A percentile compares a stretch with the other conserved stretches of the same genome.
These are phyloP conservation scores for Chaetomium tenue DNA, from an alignment of 495 filamentous ascomycete species.

Conservation along the genomic window DNA sequence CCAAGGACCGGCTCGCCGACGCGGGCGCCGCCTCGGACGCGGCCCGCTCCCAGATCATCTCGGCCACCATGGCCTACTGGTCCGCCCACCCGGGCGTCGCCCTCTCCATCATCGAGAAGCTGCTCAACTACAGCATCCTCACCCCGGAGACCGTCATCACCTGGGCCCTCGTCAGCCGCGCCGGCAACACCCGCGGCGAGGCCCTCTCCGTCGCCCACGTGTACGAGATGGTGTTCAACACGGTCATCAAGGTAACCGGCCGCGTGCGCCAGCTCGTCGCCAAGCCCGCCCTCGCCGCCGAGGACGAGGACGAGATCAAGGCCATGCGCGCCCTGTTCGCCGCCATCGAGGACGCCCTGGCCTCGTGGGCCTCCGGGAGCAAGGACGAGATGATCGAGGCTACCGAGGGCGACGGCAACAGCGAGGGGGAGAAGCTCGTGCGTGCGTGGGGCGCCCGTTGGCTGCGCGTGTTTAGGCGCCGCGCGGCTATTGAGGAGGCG, in stretches of 20 bases:
- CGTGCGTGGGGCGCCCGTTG: slow-evolving; percentile 81
- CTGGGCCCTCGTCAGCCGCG: slow-evolving; percentile 72
- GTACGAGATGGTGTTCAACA: slow-evolving; percentile 86
- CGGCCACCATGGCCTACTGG: slow-evolving; percentile 91
- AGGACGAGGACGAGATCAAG: slow-evolving; percentile 62
- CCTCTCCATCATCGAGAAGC: slow-evolving; percentile 90
- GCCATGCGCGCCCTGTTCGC: slow-evolving; percentile 77
- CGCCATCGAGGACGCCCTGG: slow-evolving; percentile 74
- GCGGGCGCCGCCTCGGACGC: slow-evolving; percentile 68
- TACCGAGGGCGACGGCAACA: slow-evolving; percentile 47
- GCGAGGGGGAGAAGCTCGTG: slow-evolving; percentile 62
- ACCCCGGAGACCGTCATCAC: slow-evolving; percentile 77
- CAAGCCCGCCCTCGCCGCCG: slow-evolving; percentile 37
- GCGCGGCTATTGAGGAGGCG: slow-evolving; percentile 79
- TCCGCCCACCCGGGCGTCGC: slow-evolving; percentile 87
- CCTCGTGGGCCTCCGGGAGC: slow-evolving; percentile 67
- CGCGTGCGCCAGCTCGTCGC: slow-evolving; percentile 80
- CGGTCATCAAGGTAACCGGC: slow-evolving; percentile 87
- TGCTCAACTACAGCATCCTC: slow-evolving; percentile 95
- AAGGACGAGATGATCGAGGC: slow-evolving; percentile 67
- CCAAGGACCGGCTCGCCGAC: slow-evolving; percentile 82
- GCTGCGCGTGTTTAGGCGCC: slow-evolving; percentile 78
- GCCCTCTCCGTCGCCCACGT: slow-evolving; percentile 69
- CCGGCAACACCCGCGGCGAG: slow-evolving; percentile 52
- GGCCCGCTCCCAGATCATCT: slow-evolving; percentile 83